These are phyloP conservation scores for Ceratobasidium theobromae DNA, from an alignment of 1,284 basidiomycete genomes.

Conservation along the genomic window DNA sequence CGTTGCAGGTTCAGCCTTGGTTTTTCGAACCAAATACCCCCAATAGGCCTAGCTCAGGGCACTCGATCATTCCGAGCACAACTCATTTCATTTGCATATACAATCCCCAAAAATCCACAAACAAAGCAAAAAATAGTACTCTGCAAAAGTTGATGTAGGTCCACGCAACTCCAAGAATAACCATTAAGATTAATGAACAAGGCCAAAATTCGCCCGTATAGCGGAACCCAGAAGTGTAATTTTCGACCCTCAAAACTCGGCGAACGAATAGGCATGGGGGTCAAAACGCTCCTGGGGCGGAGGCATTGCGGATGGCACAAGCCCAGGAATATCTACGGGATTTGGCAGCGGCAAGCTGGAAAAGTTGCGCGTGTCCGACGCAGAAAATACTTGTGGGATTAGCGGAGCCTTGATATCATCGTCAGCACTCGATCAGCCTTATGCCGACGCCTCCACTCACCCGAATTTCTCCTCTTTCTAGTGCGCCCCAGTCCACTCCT, in stretches of 20 bases:
- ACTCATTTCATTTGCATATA: conserved; percentile 10
- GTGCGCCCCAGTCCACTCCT: conserved; percentile 85
- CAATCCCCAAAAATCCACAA: background rate
- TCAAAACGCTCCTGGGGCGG: conserved; percentile 60
- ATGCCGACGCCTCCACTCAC: conserved; percentile 42
- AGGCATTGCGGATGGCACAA: conserved; percentile 42
- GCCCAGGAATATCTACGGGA: conserved; percentile 72
- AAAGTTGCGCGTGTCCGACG: conserved; percentile 80
- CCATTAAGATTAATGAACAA: conserved; percentile 6
- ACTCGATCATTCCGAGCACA: background rate
- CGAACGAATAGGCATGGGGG: conserved; percentile 65
- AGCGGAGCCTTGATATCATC: conserved; percentile 79
- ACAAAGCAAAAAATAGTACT: too few species aligned
- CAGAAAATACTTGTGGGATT: conserved; percentile 71
- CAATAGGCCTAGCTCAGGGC: background rate
- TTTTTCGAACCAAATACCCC: conserved; percentile 9
- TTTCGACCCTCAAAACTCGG: conserved; percentile 58
- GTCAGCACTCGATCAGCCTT: background rate
- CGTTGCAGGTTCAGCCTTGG: background rate
- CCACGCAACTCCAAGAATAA: too few species aligned
- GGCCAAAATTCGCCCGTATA: background rate
- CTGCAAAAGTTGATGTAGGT: too few species aligned
- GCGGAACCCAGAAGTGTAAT: background rate
- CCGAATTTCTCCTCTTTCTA: conserved; percentile 76
- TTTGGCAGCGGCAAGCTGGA: conserved; percentile 72